Percentiles rank a stretch among this genome's conserved stretches.
These are phyloP conservation scores for Mediolabrus comicus DNA, from an alignment of 108 stramenopile species.

Conservation along the genomic window DNA sequence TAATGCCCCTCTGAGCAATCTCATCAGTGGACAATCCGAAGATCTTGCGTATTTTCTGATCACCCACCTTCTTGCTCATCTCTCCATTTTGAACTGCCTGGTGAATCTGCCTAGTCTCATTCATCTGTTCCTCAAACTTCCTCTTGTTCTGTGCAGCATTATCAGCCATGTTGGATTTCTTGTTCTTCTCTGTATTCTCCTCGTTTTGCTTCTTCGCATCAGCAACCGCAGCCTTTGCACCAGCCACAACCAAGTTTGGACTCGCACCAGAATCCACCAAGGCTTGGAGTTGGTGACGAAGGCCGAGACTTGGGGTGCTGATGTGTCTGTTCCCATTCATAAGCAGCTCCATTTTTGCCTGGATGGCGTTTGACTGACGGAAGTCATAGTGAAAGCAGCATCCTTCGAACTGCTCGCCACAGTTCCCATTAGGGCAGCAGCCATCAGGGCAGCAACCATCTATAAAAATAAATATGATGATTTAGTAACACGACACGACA, in stretches of 20 bases:
- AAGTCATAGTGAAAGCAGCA: conserved; percentile 5
- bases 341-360: neutral
- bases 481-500: too few species aligned
- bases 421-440: conserved; percentile 3
- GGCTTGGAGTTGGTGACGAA: neutral
- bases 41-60: neutral
- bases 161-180: neutral
- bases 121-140: neutral
- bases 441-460: conserved; percentile 3
- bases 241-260: conserved; percentile 4
- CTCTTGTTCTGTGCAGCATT: neutral
- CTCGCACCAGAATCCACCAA: conserved; percentile 4
- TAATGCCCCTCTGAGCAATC: neutral
- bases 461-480: neutral
- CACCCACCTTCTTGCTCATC: neutral
- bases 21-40: neutral
- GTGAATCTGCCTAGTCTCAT: neutral
- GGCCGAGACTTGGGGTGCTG: neutral
- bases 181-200: conserved; percentile 7
- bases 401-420: conserved; percentile 6
- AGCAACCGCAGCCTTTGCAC: conserved; percentile 1
- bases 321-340: neutral
- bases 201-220: conserved; percentile 6
- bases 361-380: conserved; percentile 5
- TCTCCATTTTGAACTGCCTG: conserved; percentile 4